A percentile compares a stretch with the other conserved stretches of the same genome.
Conservation (phyloP, 2,329 filamentous ascomycete species). For the Aspergillus sp. region DNA sequence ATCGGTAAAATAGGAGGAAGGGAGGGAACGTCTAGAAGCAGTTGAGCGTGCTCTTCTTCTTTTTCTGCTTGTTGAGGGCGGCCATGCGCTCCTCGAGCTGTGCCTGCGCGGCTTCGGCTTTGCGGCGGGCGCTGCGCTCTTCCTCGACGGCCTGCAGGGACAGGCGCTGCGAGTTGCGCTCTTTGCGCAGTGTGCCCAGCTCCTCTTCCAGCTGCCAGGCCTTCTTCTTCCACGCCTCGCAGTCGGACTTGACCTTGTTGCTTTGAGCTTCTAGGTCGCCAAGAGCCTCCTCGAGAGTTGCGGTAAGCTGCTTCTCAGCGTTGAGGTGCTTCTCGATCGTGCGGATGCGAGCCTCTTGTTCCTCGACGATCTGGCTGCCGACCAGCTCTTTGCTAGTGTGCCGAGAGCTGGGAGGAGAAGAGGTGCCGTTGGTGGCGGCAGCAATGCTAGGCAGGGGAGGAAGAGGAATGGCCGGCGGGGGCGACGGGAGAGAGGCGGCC, state of each 20-base stretch:
- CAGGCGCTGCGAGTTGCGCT: constrained; percentile 62
- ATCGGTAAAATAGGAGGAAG: constrained; percentile 1
- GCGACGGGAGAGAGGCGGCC: constrained; percentile 83
- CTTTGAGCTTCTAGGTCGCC: constrained; percentile 91
- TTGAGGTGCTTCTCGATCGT: constrained; percentile 96
- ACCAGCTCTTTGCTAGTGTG: constrained; percentile 82
- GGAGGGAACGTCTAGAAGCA: constrained; percentile 73
- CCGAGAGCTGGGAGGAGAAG: constrained; percentile 65
- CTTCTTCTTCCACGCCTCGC: constrained; percentile 89
- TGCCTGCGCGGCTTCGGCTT: constrained; percentile 84
- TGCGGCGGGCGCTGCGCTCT: constrained; percentile 87
- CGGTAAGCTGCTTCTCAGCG: constrained; percentile 94
- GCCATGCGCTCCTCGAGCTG: constrained; percentile 96
- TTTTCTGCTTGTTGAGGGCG: constrained; percentile 80
- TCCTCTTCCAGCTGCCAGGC: constrained; percentile 74
- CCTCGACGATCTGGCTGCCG: constrained; percentile 82
- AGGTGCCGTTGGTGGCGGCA: constrained; percentile 53
- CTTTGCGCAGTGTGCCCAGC: constrained; percentile 58
- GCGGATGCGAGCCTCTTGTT: constrained; percentile 91
- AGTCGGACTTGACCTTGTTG: constrained; percentile 88
- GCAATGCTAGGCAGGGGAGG: constrained; percentile 77
- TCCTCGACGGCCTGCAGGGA: constrained; percentile 91
- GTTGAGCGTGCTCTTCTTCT: constrained; percentile 92
- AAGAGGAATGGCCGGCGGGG: constrained; percentile 92
- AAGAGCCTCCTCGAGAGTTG: constrained; percentile 92